Evolutionary conservation across 2,329 filamentous ascomycete genomes (phyloP), one percentile per base, ranked within the genome.

Genomic region (Botryosphaeria agaves): DNA sequence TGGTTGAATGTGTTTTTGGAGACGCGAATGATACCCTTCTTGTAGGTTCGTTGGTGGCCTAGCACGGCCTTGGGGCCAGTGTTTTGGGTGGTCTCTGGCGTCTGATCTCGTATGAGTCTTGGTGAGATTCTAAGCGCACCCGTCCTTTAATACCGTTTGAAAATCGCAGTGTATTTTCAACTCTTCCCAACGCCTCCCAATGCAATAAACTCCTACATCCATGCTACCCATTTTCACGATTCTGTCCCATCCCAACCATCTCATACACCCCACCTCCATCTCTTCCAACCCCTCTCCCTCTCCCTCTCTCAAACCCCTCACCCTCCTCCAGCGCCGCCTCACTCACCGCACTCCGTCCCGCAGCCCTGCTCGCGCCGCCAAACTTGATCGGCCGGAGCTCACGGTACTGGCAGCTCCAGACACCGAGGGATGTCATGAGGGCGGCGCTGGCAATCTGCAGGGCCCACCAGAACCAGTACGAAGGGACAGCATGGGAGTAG

Each of bases 401-500:
- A 36, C 87, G 68, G 64, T 84, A 91, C 46, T 76, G 82, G 49
- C 87, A 95, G 3, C 76, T 81, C 81, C 87, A 95, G 21, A 91
- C 76, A 3, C 82, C 85, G 2, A 89, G 60, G 28, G 62, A 69
- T 6, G 65, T 70, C 72, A 80, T 80, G 21, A 78, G 47, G 1
- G 56, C 56, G 4, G 68, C 64, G 40, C 71, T 77, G 24, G 60
- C 60, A 29, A 64, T 52, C 46, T 80, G 74, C 1, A 80, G 51
- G 2, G 57, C 60, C 87, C 89, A 98, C 89, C 89, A 98, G 44
- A 91, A 76, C 38, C 72, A 57, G 51, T 87, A 76, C 7, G 67
- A 64, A 2, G 89, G 89, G 17, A 95, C 49, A 7, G 70, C 66
- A 44, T 73, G 72, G 3, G 80, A 76, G 55, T 92, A 93, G 19